These are phyloP conservation scores for Fusarium domesticum DNA, from an alignment of 2,329 filamentous ascomycete species.

Conservation along the genomic window DNA sequence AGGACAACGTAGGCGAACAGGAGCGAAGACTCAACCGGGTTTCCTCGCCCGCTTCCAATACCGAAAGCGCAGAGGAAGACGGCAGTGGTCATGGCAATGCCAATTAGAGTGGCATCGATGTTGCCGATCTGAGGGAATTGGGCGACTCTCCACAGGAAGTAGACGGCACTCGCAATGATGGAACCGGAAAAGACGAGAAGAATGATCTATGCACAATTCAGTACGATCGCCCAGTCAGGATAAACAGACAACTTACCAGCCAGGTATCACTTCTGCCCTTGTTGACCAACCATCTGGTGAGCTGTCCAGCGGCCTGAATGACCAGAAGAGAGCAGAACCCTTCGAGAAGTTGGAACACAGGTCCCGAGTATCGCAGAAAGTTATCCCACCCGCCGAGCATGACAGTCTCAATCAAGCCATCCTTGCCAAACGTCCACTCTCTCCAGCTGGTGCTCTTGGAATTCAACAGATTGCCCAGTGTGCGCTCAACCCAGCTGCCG, in stretches of 20 bases:
- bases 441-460: conserved; percentile 63
- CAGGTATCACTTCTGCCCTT: conserved; percentile 89
- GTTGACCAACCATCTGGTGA: conserved; percentile 93
- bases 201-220: conserved; percentile 66
- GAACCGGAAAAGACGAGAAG: conserved; percentile 85
- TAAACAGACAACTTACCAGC: conserved; percentile 64
- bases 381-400: conserved; percentile 88
- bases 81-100: conserved; percentile 85
- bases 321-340: conserved; percentile 95
- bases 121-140: conserved; percentile 92
- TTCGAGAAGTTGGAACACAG: conserved; percentile 89
- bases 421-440: conserved; percentile 86
- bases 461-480: conserved; percentile 64
- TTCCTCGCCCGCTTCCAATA: conserved; percentile 89
- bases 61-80: conserved; percentile 92
- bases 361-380: conserved; percentile 82
- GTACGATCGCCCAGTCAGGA: conserved; percentile 12
- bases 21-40: conserved; percentile 90
- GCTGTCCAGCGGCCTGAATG: conserved; percentile 91
- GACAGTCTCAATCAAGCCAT: conserved; percentile 75
- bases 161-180: conserved; percentile 88
- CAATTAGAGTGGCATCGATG: conserved; percentile 87
- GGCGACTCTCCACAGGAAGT: conserved; percentile 94
- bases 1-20: conserved; percentile 97
- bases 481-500: conserved; percentile 78